Evolutionary conservation across 805 yeast genomes (phyloP).

Genomic region (Wickerhamomyces pijperi): DNA sequence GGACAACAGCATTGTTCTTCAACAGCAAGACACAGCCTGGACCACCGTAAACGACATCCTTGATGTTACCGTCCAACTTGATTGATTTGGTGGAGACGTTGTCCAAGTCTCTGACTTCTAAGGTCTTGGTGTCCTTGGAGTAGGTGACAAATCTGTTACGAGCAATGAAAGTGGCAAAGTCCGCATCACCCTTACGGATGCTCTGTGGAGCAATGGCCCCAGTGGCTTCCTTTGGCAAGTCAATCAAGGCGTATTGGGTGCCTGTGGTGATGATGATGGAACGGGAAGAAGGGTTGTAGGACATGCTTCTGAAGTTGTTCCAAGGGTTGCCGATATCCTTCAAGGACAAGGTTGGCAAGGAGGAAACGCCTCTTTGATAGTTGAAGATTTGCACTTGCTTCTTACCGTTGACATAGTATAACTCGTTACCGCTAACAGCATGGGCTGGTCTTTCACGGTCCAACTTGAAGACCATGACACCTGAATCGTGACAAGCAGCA

Average conservation of each 20-base stretch:
- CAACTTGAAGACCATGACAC: conserved; percentile 94
- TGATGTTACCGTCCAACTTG: conserved; percentile 54
- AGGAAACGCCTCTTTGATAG: conserved; percentile 47
- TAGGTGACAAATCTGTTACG: conserved; percentile 89
- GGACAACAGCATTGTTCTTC: conserved; percentile 60
- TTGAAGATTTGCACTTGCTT: conserved; percentile 80
- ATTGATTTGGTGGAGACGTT: conserved; percentile 76
- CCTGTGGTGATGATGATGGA: conserved; percentile 77
- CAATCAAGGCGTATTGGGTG: conserved; percentile 53
- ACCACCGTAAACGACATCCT: conserved; percentile 65
- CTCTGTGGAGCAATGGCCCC: conserved; percentile 94
- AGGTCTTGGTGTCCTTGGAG: conserved; percentile 46
- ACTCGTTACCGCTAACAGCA: conserved; percentile 55
- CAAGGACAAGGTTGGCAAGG: conserved; percentile 73
- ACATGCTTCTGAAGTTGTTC: conserved; percentile 73
- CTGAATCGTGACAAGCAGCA: conserved; percentile 95
- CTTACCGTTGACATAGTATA: conserved; percentile 71
- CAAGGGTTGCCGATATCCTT: conserved; percentile 78
- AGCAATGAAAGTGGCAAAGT: conserved; percentile 82
- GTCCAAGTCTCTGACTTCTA: conserved; percentile 75
- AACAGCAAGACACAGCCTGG: conserved; percentile 77
- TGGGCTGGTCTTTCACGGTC: conserved; percentile 97
- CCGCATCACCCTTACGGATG: conserved; percentile 68
- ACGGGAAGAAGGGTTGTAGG: conserved; percentile 89
- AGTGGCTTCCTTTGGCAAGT: conserved; percentile 74